Base-by-base conservation (phyloP, 148 eudicot genomes). In the Bassia scoparia region DNA sequence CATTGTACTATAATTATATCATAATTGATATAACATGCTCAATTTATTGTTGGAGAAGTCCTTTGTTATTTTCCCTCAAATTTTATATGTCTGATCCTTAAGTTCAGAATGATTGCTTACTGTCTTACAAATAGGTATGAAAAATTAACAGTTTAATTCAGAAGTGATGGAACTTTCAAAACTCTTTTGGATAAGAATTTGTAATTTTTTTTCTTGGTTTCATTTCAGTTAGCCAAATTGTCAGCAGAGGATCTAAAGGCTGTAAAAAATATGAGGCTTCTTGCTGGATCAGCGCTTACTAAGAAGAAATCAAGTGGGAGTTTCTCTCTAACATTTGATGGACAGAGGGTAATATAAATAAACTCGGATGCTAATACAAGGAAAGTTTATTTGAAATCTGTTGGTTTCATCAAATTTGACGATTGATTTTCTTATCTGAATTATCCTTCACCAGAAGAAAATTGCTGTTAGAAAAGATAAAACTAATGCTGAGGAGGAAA, bases 251-350 rank as follows among this genome's bases (percentile, higher is more conserved):
- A 92, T 78, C 83, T 87, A 89, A 91, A 90, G 82, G 84, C 89
- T 20, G 85, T 96, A 20, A 81, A 87, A 84, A 96, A 87, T 66
- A 88, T 92, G 96, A 90, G 84, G 80, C 69, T 81, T 75, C 87
- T 96, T 35, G 96, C 89, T 78, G 88, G 89, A 81, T 81, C 84
- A 67, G 53, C 88, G 63, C 74, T 83, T 23, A 38, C 37, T 31
- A 81, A 77, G 72, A 88, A 87, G 80, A 74, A 82, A 80, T 21
- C 96, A 53, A 76, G 37, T 71, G 96, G 94, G 38, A 65, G 83
- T 77, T 96, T 96, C 86, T 92, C 97, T 8, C 90, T 96, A 43
- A 96, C 87, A 68, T 96, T 96, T 83, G 97, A 96, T 77, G 87
- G 88, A 31, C 88, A 82, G 58, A 88, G 82, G 96, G 99, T 96